Base-by-base conservation (phyloP, 495 filamentous ascomycete genomes). In the Podospora anserina region DNA sequence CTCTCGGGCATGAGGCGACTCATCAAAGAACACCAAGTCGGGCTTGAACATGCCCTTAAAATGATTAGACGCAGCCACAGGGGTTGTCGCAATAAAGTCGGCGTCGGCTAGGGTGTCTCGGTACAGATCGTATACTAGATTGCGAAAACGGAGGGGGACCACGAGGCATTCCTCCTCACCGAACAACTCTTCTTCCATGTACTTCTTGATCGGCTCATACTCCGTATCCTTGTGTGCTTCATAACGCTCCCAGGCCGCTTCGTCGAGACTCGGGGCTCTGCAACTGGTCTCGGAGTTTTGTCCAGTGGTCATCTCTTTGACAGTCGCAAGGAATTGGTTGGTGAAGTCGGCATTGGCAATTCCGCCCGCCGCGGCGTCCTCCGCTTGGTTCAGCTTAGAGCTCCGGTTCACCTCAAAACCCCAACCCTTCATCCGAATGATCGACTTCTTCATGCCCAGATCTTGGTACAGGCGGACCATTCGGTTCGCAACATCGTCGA, bases 51-150 rank as follows among this genome's bases (percentile, higher is more conserved):
- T 62, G 13, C 70, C 66, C 2, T 49, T n/a, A 34, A 78, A 76
- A 5, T 66, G 65, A 18, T 54, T 59, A 18, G 64, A 64, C 1
- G 74, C 70, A 0, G 71, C 70, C 0, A 75, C 72, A 0, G 76
- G 74, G 0, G 76, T 75, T 0, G 74, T 73, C 56, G 71, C 72
- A 19, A 78, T 70, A 54, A 75, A 75, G 44, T 76, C 76, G 3
- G 72, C 69, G 0, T 55, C 30, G 15, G 20, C 55, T 0, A 78
- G 60, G 0, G 71, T 67, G 18, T 70, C 68, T 1, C 58, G 62
- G 32, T 78, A 78, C 4, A 76, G 69, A 9, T 20, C 13, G 34
- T 66, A 66, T 0, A 76, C 56, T 1, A 39, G 1, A 13, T 30
- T 61, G 3, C 68, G 64, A 18, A 69, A 64, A 1, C 59, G 57